Evolutionary conservation across 768 basidiomycete species (phyloP), one percentile per base, ranked within the genome.

Genomic region (Russula vinacea): DNA sequence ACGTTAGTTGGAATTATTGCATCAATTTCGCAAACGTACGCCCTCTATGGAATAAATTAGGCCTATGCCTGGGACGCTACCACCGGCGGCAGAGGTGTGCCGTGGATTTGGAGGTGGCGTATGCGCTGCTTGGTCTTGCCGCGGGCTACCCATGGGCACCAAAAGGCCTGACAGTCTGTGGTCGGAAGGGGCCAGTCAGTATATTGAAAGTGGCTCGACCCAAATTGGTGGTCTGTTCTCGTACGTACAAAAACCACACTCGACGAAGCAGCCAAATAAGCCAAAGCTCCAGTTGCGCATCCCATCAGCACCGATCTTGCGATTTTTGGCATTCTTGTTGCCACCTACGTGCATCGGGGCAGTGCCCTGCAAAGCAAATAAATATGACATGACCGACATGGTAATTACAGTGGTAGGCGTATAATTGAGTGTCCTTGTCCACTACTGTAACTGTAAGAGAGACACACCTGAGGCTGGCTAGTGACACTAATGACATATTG

Each of bases 131-230:
- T 80, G 69, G 76, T 76, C 65, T 77, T 70, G 40, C 72, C 68
- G 67, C 78, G 79, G 52, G 74, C 68, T 54, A 80, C 65, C 66
- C 79, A 81, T 1, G 80, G 79, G 71, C 74, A 78, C 68, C 70
- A 81, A 45, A 68, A 73, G 1, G 79, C 64, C 19, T 76, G 60
- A 45, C 75, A 62, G 66, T 73, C 80, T 80, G 22, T 3, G 19
- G 8, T 29, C 29, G 29, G 29, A 29, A 29, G 29, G 29, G 29
- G 29, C 5, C 29, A 5, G 29, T 29, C 29, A 29, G 29, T 2
- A 29, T 29, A 5, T 29, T 29, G 5, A 29, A 29, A 29, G 29
- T 29, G 29, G 16, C 9, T 26, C 2, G 35, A 29, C 29, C 29
- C 5, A 2, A 29, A 29, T 29, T 29, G 29, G 29, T 29, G 29